phyloP scores from a whole-genome alignment of 2,329 filamentous ascomycete genomes.

The Colletotrichum sojae region DNA sequence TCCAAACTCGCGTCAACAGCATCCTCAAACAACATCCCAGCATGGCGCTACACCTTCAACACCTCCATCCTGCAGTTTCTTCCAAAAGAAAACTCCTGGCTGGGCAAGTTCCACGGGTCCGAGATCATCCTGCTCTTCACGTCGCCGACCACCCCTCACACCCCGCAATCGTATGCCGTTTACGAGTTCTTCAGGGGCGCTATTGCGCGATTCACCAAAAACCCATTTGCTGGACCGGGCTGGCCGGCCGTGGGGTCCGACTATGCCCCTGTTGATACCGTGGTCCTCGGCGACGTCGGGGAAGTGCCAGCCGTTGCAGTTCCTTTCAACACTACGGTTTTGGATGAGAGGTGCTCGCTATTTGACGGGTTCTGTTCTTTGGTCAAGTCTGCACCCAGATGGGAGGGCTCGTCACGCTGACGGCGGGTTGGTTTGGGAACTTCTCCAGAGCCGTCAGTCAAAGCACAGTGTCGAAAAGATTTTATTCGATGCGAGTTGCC shows the following conservation, averaged over 20 bases:
- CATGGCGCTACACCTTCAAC: conserved; percentile 49
- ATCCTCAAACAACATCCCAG: conserved; percentile 40
- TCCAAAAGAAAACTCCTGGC: conserved; percentile 41
- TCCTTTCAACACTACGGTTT: conserved; percentile 38
- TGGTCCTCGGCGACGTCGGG: conserved; percentile 42
- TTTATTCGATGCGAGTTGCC: no score
- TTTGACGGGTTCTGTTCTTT: conserved; percentile 42
- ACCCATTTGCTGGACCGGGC: conserved; percentile 44
- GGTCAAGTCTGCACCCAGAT: conserved; percentile 28
- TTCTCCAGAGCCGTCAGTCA: no score
- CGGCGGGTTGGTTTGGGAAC: no score
- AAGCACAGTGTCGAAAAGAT: no score
- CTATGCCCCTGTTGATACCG: conserved; percentile 43
- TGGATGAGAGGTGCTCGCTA: conserved; percentile 44
- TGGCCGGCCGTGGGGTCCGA: conserved; percentile 46
- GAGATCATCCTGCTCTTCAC: conserved; percentile 46
- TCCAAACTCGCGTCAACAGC: conserved; percentile 44
- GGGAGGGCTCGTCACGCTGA: no score
- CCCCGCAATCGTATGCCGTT: conserved; percentile 44
- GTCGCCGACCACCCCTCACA: conserved; percentile 38
- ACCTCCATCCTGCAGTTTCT: conserved; percentile 43
- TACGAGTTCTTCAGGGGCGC: conserved; percentile 44
- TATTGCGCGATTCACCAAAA: conserved; percentile 45
- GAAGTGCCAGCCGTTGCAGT: conserved; percentile 27
- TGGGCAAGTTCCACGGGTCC: conserved; percentile 47